A percentile compares a stretch with the other conserved stretches of the same genome.
These are phyloP conservation scores for Suhomyces sp. DNA, from an alignment of 805 yeast genomes.

Conservation along the genomic window DNA sequence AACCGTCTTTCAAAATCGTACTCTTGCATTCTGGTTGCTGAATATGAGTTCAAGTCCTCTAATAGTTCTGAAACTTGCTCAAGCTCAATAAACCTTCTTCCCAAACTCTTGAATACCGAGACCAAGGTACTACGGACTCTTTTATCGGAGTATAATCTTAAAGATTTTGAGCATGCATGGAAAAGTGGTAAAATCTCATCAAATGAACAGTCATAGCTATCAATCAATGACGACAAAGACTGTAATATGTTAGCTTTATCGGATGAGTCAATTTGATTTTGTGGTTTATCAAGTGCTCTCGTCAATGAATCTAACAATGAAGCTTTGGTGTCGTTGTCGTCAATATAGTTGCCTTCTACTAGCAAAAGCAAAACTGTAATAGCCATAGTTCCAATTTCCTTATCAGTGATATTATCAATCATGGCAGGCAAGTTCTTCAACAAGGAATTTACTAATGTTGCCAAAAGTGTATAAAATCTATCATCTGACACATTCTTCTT, in stretches of 20 bases:
- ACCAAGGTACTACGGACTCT: slow-evolving; percentile 62
- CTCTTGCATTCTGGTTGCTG: slow-evolving; percentile 59
- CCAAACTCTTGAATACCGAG: slow-evolving; percentile 57
- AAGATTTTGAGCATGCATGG: slow-evolving; percentile 51
- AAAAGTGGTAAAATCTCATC: slow-evolving; percentile 50
- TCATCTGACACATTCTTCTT: slow-evolving; percentile 38
- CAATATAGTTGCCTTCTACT: slow-evolving; percentile 56
- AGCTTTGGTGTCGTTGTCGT: slow-evolving; percentile 51
- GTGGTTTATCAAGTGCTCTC: slow-evolving; percentile 57
- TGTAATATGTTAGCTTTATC: slow-evolving; percentile 57
- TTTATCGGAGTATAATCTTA: slow-evolving; percentile 55
- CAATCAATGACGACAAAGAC: slow-evolving; percentile 54
- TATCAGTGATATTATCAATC: slow-evolving; percentile 38
- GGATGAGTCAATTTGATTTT: slow-evolving; percentile 45
- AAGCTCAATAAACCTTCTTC: slow-evolving; percentile 43
- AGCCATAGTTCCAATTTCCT: slow-evolving; percentile 50
- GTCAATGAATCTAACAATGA: slow-evolving; percentile 57
- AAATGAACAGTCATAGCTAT: slow-evolving; percentile 51
- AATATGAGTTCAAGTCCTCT: slow-evolving; percentile 66
- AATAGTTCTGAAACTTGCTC: slow-evolving; percentile 50
- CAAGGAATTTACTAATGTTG: slow-evolving; percentile 57
- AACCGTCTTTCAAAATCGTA: slow-evolving; percentile 78
- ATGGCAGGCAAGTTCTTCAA: slow-evolving; percentile 50
- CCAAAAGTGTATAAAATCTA: slow-evolving; percentile 45
- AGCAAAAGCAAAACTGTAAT: slow-evolving; percentile 51